Conservation (phyloP, 306 rosid species). For the Vigna trinervia region DNA sequence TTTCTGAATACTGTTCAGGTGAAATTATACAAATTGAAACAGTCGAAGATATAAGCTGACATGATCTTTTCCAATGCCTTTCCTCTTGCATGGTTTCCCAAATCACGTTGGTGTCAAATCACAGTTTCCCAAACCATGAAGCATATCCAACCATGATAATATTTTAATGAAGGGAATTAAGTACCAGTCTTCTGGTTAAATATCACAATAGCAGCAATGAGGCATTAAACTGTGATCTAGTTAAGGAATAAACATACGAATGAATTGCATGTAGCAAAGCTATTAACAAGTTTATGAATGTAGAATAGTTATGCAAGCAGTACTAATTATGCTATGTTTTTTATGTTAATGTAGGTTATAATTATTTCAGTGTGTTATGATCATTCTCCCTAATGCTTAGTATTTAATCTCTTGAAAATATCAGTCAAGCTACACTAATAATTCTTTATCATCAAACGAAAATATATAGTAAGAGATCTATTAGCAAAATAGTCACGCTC, state of each 20-base stretch:
- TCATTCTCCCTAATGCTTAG: neutral
- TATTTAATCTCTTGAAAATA: neutral
- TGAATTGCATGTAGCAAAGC: neutral
- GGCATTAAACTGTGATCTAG: neutral
- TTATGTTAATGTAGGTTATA: neutral
- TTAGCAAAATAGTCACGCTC: neutral
- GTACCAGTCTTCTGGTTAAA: conserved; percentile 1
- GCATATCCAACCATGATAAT: neutral
- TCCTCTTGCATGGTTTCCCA: conserved; percentile 28
- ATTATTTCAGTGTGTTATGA: neutral
- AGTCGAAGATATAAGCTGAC: conserved; percentile 32
- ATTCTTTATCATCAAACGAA: neutral
- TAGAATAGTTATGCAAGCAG: neutral
- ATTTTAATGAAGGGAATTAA: conserved; percentile 8
- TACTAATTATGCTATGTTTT: neutral
- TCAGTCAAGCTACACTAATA: neutral
- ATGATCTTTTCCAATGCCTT: conserved; percentile 27
- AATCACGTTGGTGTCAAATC: neutral
- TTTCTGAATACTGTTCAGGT: conserved; percentile 48
- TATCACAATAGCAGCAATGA: neutral
- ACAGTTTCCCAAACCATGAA: neutral
- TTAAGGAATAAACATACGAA: neutral
- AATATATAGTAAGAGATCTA: neutral
- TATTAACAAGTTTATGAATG: neutral
- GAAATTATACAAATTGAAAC: conserved; percentile 55